phyloP scores from a whole-genome alignment of 192 early-diverging fungal species.

The Coemansia sp. region DNA sequence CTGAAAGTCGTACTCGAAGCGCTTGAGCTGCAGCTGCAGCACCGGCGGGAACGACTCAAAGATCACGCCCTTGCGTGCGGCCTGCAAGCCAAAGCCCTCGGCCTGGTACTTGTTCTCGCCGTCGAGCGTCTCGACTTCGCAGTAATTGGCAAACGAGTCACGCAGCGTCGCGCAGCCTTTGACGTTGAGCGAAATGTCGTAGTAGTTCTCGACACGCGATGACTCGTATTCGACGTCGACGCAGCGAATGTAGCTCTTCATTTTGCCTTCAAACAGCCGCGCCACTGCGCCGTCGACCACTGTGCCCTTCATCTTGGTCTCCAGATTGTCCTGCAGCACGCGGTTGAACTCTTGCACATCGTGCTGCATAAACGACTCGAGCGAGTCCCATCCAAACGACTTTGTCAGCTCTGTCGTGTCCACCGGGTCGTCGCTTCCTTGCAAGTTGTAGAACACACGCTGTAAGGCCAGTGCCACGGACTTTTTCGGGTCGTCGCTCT shows the following conservation, averaged over 20 bases:
- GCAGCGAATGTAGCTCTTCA: constrained; percentile 97
- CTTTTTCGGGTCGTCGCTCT: constrained; percentile 82
- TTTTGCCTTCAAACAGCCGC: constrained; percentile 92
- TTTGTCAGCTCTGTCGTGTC: constrained; percentile 94
- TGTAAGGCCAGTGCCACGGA: constrained; percentile 89
- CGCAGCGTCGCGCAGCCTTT: constrained; percentile 85
- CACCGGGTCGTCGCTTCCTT: constrained; percentile 69
- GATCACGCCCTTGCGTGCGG: constrained; percentile 94
- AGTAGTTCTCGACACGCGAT: constrained; percentile 91
- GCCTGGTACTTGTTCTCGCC: constrained; percentile 96
- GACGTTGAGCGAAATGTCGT: constrained; percentile 97
- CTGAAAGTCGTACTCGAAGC: constrained; percentile 97
- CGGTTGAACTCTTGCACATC: constrained; percentile 99
- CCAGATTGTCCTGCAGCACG: constrained; percentile 94
- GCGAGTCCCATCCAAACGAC: constrained; percentile 97
- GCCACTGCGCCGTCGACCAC: constrained; percentile 88
- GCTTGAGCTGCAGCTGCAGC: constrained; percentile 92
- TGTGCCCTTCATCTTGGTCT: constrained; percentile 97
- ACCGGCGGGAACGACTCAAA: constrained; percentile 93
- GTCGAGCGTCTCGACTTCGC: constrained; percentile 87
- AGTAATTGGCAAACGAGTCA: constrained; percentile 91
- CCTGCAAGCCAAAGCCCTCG: constrained; percentile 93
- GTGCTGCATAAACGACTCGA: constrained; percentile 95
- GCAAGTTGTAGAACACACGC: constrained; percentile 90
- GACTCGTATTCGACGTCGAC: constrained; percentile 94